Evolutionary conservation across 2,329 filamentous ascomycete genomes (phyloP), one percentile per base, ranked within the genome.

Genomic region (Fusarium mexicanum): DNA sequence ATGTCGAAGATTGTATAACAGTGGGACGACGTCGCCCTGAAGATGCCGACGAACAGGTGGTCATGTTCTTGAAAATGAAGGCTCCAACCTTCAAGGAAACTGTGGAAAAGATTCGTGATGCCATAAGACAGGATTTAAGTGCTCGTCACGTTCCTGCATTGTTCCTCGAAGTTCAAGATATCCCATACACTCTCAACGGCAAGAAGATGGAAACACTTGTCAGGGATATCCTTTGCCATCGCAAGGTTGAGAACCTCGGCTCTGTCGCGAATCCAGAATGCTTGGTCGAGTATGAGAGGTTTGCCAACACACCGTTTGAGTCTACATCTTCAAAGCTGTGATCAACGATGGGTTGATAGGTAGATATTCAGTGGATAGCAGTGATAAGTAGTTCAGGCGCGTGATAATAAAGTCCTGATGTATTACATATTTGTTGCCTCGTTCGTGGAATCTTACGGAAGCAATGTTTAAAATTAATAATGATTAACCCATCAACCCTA

Each of bases 1-100:
- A 47, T 5, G 44, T 47, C 16, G 44, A 13, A 47, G 44, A 47
- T 29, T 47, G 24, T 20, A 47, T 47, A 18, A 12, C 44, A 14
- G 44, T 29, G 7, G 44, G 44, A 20, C 44, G 24, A 3, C 44
- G 44, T 14, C 44, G 20, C 44, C 44, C 17, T 11, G 17, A 9
- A 26, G 44, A 9, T 20, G 11, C 14, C 7, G 44, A 47, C 24
- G 44, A 47, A 26, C 44, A 47, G 44, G 44, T 47, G 4, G 44
- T 47, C 10, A 24, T 47, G 26, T 47, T 47, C 44, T 3, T 47
- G 6, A 47, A 47, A 16, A 47, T 47, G 44, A 47, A 47, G 17
- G 4, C 0, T 4, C 24, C 44, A 1, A 26, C 17, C 0, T 47
- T 47, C 44, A 20, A 8, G 10, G 7, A 29, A 29, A 29, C 24